Evolutionary conservation across 2,329 filamentous ascomycete species (phyloP).

Genomic region (Phoma herbarum): DNA sequence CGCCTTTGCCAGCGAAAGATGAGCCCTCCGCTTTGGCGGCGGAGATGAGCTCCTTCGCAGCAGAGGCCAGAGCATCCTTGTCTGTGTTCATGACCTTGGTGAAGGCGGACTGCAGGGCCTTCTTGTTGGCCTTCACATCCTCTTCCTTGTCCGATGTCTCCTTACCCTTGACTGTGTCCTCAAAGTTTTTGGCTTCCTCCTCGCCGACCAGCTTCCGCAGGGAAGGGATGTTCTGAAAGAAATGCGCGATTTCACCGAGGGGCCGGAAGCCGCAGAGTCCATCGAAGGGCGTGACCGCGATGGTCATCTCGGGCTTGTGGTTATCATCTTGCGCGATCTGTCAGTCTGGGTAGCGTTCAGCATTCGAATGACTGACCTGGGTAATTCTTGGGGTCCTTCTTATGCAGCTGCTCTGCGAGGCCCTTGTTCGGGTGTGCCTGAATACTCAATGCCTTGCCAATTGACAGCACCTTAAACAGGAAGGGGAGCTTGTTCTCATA

Average conservation of each 20-base stretch:
- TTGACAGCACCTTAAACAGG: slow-evolving; percentile 96
- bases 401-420: slow-evolving; percentile 87
- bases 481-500: slow-evolving; percentile 90
- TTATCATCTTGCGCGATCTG: slow-evolving; percentile 75
- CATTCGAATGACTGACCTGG: slow-evolving; percentile 61
- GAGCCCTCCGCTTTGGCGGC: slow-evolving; percentile 73
- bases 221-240: slow-evolving; percentile 72
- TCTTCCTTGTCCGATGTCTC: slow-evolving; percentile 58
- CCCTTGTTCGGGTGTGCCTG: slow-evolving; percentile 97
- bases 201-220: slow-evolving; percentile 59
- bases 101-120: slow-evolving; percentile 78
- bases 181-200: slow-evolving; percentile 57
- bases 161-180: slow-evolving; percentile 61
- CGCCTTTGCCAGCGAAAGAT: slow-evolving; percentile 78
- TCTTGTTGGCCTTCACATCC: slow-evolving; percentile 70
- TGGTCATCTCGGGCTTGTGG: slow-evolving; percentile 99
- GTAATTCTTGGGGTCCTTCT: slow-evolving; percentile 89
- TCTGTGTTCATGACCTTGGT: slow-evolving; percentile 81
- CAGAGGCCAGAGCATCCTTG: slow-evolving; percentile 69
- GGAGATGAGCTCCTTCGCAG: slow-evolving; percentile 73
- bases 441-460: slow-evolving; percentile 94
- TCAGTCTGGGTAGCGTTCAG: slow-evolving; percentile 16
- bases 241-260: slow-evolving; percentile 84
- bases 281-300: slow-evolving; percentile 95
- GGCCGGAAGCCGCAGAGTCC: slow-evolving; percentile 96